These are phyloP conservation scores for Phragmites australis DNA, from an alignment of 176 grass and related monocot genomes.

Conservation along the genomic window DNA sequence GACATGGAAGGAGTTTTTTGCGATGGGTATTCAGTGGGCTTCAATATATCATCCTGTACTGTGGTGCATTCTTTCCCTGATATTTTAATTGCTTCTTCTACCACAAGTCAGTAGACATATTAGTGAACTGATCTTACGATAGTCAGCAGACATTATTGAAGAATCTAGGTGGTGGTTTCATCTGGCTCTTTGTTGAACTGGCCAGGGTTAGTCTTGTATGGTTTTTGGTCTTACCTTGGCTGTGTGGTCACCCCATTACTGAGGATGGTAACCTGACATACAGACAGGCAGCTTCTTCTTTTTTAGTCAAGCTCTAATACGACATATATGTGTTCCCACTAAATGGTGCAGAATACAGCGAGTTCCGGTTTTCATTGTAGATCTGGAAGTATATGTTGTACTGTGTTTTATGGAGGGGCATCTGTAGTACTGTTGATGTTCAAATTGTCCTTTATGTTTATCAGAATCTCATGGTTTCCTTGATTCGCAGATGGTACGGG, in stretches of 20 bases:
- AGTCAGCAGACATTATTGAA: constrained; percentile 41
- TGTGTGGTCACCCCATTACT: constrained; percentile 75
- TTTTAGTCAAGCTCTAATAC: no score
- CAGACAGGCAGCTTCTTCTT: no score
- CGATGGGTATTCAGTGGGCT: constrained; percentile 89
- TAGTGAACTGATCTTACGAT: constrained; percentile 44
- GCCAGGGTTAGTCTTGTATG: constrained; percentile 58
- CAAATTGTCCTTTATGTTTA: no score
- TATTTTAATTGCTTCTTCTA: constrained; percentile 62
- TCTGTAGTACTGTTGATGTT: no score
- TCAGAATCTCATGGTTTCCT: no score
- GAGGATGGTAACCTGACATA: constrained; percentile 54
- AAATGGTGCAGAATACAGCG: no score
- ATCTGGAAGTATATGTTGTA: no score
- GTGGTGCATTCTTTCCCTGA: constrained; percentile 53
- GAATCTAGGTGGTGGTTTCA: constrained; percentile 48
- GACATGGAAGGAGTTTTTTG: constrained; percentile 89
- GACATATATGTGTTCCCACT: no score
- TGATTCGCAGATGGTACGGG: no score
- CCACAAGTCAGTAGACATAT: constrained; percentile 53
- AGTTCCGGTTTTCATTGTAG: no score
- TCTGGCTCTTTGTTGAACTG: constrained; percentile 69
- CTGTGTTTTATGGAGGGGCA: no score
- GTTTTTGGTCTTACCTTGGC: constrained; percentile 76
- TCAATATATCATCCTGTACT: constrained; percentile 66